Conservation (phyloP, 106 monocot species). For the Phalaenopsis aphrodite region DNA sequence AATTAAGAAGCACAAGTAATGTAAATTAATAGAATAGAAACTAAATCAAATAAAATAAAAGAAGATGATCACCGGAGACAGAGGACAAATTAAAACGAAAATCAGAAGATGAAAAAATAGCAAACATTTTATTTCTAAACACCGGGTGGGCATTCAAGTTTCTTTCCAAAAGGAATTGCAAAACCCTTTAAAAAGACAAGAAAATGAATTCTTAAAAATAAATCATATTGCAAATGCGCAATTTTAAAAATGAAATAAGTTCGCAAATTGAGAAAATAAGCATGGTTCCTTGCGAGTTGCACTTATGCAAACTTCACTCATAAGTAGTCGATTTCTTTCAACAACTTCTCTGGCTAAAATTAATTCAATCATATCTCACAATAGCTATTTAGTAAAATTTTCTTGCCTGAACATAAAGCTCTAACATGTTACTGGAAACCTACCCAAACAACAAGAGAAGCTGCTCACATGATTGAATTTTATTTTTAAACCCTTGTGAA, state of each 20-base stretch:
- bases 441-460: neutral
- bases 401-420: no score
- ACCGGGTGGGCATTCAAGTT: neutral
- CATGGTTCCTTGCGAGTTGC: neutral
- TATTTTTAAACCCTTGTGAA: neutral
- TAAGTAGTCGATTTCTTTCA: neutral
- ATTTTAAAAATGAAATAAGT: neutral
- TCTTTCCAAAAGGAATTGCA: neutral
- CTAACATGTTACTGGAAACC: neutral
- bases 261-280: neutral
- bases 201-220: neutral
- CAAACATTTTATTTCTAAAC: neutral
- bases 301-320: neutral
- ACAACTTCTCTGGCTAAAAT: neutral
- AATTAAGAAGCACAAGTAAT: neutral
- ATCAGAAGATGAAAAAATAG: neutral
- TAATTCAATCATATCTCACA: neutral
- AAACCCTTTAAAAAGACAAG: neutral
- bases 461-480: neutral
- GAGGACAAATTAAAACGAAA: neutral
- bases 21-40: neutral
- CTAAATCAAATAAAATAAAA: no score
- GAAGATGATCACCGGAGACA: no score
- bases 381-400: no score
- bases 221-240: neutral